Percentiles rank a stretch among this genome's conserved stretches.
Conservation (phyloP, 1,139 yeast genomes). For the Kurtzmaniella quercitrusa region DNA sequence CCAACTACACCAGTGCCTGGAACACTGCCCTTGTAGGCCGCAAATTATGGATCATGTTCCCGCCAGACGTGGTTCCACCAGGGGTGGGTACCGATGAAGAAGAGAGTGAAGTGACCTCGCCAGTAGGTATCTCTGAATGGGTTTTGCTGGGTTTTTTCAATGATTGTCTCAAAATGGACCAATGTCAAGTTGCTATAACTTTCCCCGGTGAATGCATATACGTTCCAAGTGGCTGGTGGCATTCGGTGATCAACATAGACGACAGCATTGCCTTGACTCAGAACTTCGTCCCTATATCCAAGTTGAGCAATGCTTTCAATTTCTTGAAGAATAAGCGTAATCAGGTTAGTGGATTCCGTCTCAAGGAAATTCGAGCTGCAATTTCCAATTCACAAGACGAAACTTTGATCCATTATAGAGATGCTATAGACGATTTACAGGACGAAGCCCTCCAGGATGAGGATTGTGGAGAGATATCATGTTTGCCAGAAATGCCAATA, state of each 20-base stretch:
- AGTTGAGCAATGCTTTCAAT: conserved; percentile 54
- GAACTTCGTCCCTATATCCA: conserved; percentile 71
- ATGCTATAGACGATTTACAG: conserved; percentile 5
- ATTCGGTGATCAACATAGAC: conserved; percentile 76
- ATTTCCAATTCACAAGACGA: conserved; percentile 22
- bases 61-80: conserved; percentile 73
- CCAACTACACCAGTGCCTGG: conserved; percentile 90
- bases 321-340: conserved; percentile 64
- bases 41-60: conserved; percentile 87
- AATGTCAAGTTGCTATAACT: conserved; percentile 66
- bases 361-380: conserved; percentile 43
- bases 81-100: conserved; percentile 76
- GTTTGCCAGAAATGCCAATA: conserved; percentile 48
- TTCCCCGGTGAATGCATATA: conserved; percentile 81
- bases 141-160: conserved; percentile 75
- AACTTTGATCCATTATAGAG: conserved; percentile 6
- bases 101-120: conserved; percentile 89
- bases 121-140: conserved; percentile 91
- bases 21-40: conserved; percentile 70
- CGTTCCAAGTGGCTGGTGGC: conserved; percentile 98
- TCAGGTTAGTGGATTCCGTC: conserved; percentile 78
- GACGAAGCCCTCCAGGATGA: conserved; percentile 24
- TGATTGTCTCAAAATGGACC: conserved; percentile 44
- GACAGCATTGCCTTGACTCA: conserved; percentile 81
- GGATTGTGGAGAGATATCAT: conserved; percentile 40